These are phyloP conservation scores for Trichomonascaceae sp. DNA, from an alignment of 1,139 yeast species.

Conservation along the genomic window DNA sequence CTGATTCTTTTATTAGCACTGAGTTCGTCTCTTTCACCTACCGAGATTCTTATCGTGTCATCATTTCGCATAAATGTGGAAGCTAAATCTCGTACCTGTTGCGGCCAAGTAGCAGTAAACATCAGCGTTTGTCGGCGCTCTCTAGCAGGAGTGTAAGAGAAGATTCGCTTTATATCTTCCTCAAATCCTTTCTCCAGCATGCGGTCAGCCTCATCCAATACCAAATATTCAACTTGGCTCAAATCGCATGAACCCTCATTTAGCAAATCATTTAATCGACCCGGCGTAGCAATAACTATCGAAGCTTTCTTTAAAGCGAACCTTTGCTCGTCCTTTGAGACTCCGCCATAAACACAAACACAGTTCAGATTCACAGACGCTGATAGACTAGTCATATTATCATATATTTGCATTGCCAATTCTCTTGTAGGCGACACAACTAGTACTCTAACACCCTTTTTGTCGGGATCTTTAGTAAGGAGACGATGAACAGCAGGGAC, in stretches of 20 bases:
- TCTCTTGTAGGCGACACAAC: constrained; percentile 97
- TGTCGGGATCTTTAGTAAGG: constrained; percentile 12
- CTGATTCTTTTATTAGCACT: constrained; percentile 90
- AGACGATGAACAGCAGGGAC: constrained; percentile 89
- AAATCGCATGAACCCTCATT: constrained; percentile 82
- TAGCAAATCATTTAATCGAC: constrained; percentile 84
- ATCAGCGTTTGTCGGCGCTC: constrained; percentile 68
- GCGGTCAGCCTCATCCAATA: constrained; percentile 96
- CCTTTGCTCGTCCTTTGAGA: constrained; percentile 88
- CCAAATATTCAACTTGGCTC: constrained; percentile 64
- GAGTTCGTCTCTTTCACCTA: constrained; percentile 91
- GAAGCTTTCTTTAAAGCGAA: constrained; percentile 50
- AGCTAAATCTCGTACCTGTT: constrained; percentile 90
- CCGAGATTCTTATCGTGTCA: constrained; percentile 76
- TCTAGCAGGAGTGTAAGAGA: constrained; percentile 45
- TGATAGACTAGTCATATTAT: constrained; percentile 67
- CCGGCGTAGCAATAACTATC: constrained; percentile 95
- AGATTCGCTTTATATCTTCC: constrained; percentile 84
- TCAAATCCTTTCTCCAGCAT: constrained; percentile 97
- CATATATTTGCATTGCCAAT: constrained; percentile 88
- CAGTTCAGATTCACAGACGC: constrained; percentile 57
- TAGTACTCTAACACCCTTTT: constrained; percentile 59
- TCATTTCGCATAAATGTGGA: constrained; percentile 63
- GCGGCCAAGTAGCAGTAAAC: constrained; percentile 90
- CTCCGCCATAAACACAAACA: constrained; percentile 95